Conservation (phyloP, 768 basidiomycete species). For the Kockovaella imperatae region DNA sequence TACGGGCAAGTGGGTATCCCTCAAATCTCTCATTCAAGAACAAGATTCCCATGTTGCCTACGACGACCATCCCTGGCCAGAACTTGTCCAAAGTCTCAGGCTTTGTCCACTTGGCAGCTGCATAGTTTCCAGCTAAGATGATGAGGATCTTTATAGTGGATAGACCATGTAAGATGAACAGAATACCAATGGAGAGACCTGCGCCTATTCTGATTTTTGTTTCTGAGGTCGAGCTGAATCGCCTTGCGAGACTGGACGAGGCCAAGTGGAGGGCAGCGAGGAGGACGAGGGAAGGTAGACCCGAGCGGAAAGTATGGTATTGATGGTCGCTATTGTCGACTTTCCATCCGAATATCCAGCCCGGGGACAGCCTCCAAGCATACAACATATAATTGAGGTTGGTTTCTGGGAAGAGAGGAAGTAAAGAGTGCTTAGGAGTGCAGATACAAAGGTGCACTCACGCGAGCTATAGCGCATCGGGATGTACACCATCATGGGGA, state of each 20-base stretch:
- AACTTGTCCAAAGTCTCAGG: background rate
- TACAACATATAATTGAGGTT: conserved; percentile 69
- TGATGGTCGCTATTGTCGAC: conserved; percentile 87
- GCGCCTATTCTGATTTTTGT: no score
- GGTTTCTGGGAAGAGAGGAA: conserved; percentile 49
- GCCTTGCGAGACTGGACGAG: conserved; percentile 18
- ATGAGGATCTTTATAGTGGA: conserved; percentile 67
- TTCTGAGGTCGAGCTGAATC: conserved; percentile 1
- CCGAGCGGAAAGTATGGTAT: conserved; percentile 77
- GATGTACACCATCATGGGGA: conserved; percentile 70
- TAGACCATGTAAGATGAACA: conserved; percentile 60
- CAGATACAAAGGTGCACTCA: conserved; percentile 48
- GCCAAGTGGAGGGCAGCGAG: conserved; percentile 57
- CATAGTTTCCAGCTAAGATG: conserved; percentile 66
- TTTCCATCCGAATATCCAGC: conserved; percentile 74
- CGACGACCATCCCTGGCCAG: conserved; percentile 54
- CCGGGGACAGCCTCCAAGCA: conserved; percentile 53
- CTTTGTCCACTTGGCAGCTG: conserved; percentile 51
- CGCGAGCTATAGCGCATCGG: conserved; percentile 65
- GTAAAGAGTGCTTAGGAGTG: background rate
- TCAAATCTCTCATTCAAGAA: conserved; percentile 66
- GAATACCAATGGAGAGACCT: background rate
- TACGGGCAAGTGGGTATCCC: conserved; percentile 61
- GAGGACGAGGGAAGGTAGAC: conserved; percentile 58
- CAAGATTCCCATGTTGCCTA: conserved; percentile 64